These are phyloP conservation scores for Casuarina equisetifolia DNA, from an alignment of 306 rosid species.

Conservation along the genomic window DNA sequence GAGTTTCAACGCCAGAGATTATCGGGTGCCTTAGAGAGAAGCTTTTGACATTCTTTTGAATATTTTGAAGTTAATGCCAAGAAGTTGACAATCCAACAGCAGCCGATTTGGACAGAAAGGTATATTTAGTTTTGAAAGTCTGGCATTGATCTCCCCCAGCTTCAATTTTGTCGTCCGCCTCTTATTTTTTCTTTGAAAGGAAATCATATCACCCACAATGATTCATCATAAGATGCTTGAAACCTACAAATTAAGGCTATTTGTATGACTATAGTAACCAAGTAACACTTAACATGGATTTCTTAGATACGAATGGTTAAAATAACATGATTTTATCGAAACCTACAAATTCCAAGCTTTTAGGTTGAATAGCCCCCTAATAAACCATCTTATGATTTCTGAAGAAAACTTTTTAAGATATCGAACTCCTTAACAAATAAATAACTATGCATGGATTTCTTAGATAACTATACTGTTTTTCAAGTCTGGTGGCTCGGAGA, in stretches of 20 bases:
- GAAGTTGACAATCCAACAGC: constrained; percentile 25
- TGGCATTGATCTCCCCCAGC: background rate
- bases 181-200: background rate
- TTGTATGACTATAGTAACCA: too few relatives aligned
- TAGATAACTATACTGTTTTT: background rate
- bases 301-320: too few relatives aligned
- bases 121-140: constrained; percentile 4
- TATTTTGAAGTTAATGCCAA: constrained; percentile 21
- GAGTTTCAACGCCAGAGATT: constrained; percentile 28
- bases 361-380: too few relatives aligned
- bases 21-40: constrained; percentile 15
- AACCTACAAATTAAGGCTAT: too few relatives aligned
- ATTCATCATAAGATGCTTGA: background rate
- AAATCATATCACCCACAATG: background rate
- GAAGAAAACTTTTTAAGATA: too few relatives aligned
- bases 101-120: constrained; percentile 28
- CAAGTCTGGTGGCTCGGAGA: constrained; percentile 5
- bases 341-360: too few relatives aligned
- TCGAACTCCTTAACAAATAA: background rate
- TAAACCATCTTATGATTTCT: too few relatives aligned
- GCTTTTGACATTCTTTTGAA: constrained; percentile 10
- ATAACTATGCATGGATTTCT: too few relatives aligned
- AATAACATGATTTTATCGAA: too few relatives aligned
- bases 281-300: too few relatives aligned
- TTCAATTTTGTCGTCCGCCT: background rate